Conservation (phyloP, 257 asterid species). For the Misopates orontium region DNA sequence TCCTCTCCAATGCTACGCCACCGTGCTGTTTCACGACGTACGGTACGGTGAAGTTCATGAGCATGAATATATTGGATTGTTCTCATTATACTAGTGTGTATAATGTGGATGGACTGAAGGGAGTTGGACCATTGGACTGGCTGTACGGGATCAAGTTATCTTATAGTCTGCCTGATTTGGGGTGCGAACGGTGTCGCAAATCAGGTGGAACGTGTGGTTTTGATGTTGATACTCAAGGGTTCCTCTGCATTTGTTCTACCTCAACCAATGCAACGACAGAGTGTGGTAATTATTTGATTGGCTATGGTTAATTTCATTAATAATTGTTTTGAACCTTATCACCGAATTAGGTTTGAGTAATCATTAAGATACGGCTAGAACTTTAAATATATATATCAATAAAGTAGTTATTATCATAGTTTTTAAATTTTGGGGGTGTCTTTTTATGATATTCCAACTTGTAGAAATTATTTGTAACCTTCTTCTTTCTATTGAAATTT, state of each 20-base stretch:
- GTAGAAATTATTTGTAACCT: too few relatives aligned
- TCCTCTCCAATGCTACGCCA: constrained; percentile 52
- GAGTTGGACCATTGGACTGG: constrained; percentile 84
- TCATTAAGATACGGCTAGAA: too few relatives aligned
- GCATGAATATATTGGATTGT: constrained; percentile 85
- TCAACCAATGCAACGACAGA: constrained; percentile 59
- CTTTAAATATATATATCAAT: too few relatives aligned
- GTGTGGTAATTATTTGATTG: constrained; percentile 49
- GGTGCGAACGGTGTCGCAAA: constrained; percentile 62
- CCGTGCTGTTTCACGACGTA: constrained; percentile 83
- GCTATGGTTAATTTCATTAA: too few relatives aligned
- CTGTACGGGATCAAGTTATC: constrained; percentile 71
- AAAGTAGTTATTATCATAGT: too few relatives aligned
- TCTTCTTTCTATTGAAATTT: too few relatives aligned
- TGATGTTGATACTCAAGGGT: constrained; percentile 77
- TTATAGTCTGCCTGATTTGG: constrained; percentile 60
- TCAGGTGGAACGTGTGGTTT: constrained; percentile 86
- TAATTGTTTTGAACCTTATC: neutral
- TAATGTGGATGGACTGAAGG: constrained; percentile 55
- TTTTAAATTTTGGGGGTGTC: too few relatives aligned
- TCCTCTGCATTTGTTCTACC: constrained; percentile 67
- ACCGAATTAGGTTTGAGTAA: too few relatives aligned
- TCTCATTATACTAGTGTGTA: constrained; percentile 82
- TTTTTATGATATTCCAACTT: too few relatives aligned
- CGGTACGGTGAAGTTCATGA: constrained; percentile 74